Conservation (phyloP, 306 rosid genomes). For the Acacia melanoxylon region DNA sequence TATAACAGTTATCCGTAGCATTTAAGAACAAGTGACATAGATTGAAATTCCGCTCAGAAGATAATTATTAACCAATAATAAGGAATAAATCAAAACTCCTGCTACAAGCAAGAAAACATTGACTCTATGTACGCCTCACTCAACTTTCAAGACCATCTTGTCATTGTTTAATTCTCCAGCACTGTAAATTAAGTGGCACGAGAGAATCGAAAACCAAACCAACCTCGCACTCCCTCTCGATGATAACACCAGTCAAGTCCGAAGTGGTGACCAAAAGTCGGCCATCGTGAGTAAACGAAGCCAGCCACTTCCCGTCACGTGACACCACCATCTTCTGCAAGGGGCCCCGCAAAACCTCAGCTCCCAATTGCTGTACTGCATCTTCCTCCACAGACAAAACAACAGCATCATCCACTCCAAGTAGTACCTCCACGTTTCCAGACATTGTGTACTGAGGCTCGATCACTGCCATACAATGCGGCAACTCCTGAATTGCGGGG, state of each 20-base stretch:
- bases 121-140: not conserved
- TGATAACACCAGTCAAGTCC: conserved; percentile 62
- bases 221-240: conserved; percentile 96
- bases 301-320: conserved; percentile 88
- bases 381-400: conserved; percentile 92
- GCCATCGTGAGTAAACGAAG: conserved; percentile 91
- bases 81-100: not conserved
- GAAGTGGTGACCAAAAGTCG: conserved; percentile 77
- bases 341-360: conserved; percentile 67
- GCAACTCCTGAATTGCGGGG: conserved; percentile 74
- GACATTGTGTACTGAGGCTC: conserved; percentile 95
- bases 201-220: conserved; percentile 5
- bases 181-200: not conserved
- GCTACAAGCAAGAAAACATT: not conserved
- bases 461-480: conserved; percentile 86
- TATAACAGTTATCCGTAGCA: conserved; percentile 1
- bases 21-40: not conserved
- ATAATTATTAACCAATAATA: not conserved
- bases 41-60: conserved; percentile 21
- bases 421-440: conserved; percentile 89
- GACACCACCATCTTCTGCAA: conserved; percentile 95
- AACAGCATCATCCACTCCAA: conserved; percentile 61
- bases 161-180: conserved; percentile 11
- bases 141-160: conserved; percentile 16
- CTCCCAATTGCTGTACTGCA: conserved; percentile 72